Percentiles rank a stretch among this genome's conserved stretches.
These are phyloP conservation scores for Berberis thunbergii DNA, from an alignment of 164 flowering plant species.

Conservation along the genomic window DNA sequence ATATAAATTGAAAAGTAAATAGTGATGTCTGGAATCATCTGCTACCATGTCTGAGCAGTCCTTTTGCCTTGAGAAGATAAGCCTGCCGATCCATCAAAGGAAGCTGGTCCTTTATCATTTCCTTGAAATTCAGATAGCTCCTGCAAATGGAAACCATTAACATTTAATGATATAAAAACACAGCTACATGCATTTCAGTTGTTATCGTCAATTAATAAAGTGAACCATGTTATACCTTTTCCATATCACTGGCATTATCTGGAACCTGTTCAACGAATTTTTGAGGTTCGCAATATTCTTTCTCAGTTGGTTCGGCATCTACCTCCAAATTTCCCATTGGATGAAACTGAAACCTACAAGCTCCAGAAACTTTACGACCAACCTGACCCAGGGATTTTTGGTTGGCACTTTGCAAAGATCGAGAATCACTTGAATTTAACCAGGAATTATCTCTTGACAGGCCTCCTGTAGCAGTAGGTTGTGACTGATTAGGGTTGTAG, in stretches of 20 bases:
- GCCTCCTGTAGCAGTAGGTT: slow-evolving; percentile 20
- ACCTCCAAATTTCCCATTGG: slow-evolving; percentile 69
- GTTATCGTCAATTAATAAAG: too few relatives aligned
- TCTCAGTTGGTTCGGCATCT: slow-evolving; percentile 35
- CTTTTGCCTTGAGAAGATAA: slow-evolving; percentile 22
- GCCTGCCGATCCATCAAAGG: slow-evolving; percentile 33
- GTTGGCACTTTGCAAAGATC: slow-evolving; percentile 25
- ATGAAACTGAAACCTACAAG: slow-evolving; percentile 75
- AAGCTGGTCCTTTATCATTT: slow-evolving; percentile 29
- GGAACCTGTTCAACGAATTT: slow-evolving; percentile 11
- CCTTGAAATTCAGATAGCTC: slow-evolving; percentile 33
- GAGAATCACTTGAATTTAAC: slow-evolving; percentile 25
- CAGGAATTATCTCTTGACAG: slow-evolving; percentile 24
- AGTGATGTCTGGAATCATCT: slow-evolving; percentile 1
- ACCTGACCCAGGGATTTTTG: slow-evolving; percentile 37
- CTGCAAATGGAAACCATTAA: slow-evolving; percentile 20
- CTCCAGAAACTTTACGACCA: slow-evolving; percentile 19
- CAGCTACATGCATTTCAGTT: neutral
- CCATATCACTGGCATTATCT: slow-evolving; percentile 27
- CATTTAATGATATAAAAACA: neutral
- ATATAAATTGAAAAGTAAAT: neutral
- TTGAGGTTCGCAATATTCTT: neutral
- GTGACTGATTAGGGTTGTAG: slow-evolving; percentile 26
- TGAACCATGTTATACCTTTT: slow-evolving; percentile 31
- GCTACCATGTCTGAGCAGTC: slow-evolving; percentile 41